Evolutionary conservation across 2,329 filamentous ascomycete species (phyloP), one percentile per base, ranked within the genome.

Genomic region (Fusarium lateritium): DNA sequence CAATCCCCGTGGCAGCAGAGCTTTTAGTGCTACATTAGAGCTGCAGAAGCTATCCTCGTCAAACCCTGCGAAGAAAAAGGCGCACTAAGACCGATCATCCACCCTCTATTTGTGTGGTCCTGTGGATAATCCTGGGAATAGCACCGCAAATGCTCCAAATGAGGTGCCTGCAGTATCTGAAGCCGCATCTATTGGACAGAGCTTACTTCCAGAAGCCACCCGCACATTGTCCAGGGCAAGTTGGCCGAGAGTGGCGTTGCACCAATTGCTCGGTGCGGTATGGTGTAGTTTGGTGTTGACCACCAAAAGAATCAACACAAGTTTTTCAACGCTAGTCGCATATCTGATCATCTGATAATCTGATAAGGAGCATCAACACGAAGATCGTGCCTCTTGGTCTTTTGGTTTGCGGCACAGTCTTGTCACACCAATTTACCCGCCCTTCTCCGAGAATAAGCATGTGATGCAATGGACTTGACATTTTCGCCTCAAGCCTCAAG

Each of bases 331-430:
- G 40, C 61, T 56, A 64, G 50, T 46, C 26, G 43, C 43, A 49
- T 47, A 56, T 56, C 57, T 56, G 52, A 45, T 56, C 39, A 62
- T 64, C 61, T 64, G 57, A 63, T 63, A 47, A 63, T 62, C 60
- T 62, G 61, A 64, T 62, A 62, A 62, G 53, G 26, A 62, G 17
- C 14, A 50, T 42, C 49, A 49, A 22, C 39, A 52, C 36, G 22
- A 36, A 56, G 56, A 62, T 55, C 43, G 51, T 28, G 33, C 47
- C 13, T 21, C 40, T 50, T 31, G n/a, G 24, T 38, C 31, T 50
- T 33, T 34, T 24, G 34, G 21, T 19, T n/a, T 39, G 49, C 24
- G 56, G 56, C 50, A 54, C 53, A 62, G 61, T 33, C 26, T 49
- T 36, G 43, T n/a, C 39, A 28, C 34, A 10, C 13, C 31, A 17